Conservation (phyloP, 2,329 filamentous ascomycete species). For the Colletotrichum salicis region DNA sequence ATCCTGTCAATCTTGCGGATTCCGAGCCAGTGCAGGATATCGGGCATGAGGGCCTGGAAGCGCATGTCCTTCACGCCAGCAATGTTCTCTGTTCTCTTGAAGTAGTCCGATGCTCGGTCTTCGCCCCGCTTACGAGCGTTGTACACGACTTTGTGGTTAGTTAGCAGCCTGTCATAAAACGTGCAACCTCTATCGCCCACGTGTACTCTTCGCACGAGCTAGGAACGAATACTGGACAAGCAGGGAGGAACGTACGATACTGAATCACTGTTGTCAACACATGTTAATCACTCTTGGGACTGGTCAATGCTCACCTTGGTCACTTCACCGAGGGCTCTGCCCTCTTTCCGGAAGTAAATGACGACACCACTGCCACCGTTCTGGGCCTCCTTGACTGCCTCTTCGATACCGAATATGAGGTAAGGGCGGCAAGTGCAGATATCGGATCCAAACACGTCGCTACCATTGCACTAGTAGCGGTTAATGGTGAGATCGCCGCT, state of each 20-base stretch:
- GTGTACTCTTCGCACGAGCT: neutral
- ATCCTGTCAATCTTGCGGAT: constrained; percentile 99
- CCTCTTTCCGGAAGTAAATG: constrained; percentile 99
- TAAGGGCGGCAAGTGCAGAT: constrained; percentile 98
- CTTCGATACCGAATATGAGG: constrained; percentile 95
- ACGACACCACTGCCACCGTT: constrained; percentile 93
- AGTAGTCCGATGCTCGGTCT: constrained; percentile 90
- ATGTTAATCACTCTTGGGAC: neutral
- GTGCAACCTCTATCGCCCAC: neutral
- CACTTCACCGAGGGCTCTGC: constrained; percentile 91
- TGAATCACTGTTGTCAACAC: constrained; percentile 47
- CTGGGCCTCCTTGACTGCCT: constrained; percentile 97
- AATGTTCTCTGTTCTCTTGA: constrained; percentile 97
- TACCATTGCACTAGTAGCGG: constrained; percentile 80
- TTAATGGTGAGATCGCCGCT: neutral
- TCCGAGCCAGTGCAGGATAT: constrained; percentile 96
- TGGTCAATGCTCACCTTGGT: constrained; percentile 77
- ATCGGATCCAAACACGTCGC: constrained; percentile 96
- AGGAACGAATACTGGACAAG: neutral
- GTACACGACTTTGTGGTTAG: constrained; percentile 64
- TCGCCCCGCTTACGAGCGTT: constrained; percentile 84
- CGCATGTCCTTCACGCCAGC: constrained; percentile 97
- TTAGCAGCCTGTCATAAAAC: constrained; percentile 9
- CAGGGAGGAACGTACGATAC: constrained; percentile 55
- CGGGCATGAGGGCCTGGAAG: constrained; percentile 97